A percentile compares a stretch with the other conserved stretches of the same genome.
Evolutionary conservation across 2,329 filamentous ascomycete species (phyloP).

Genomic region (Thielaviopsis populi): DNA sequence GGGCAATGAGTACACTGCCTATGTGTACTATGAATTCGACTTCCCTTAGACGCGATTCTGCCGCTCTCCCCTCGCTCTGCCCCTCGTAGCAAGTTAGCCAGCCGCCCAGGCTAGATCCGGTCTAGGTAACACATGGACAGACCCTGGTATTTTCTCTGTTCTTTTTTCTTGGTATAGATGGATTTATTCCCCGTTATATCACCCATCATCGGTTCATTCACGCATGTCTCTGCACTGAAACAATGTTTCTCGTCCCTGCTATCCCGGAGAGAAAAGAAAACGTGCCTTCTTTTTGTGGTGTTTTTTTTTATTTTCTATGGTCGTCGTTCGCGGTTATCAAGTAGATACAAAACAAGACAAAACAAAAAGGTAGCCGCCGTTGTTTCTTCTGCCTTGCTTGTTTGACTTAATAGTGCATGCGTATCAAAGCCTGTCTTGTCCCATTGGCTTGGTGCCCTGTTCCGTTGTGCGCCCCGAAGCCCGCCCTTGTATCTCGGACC

Average conservation of each 20-base stretch:
- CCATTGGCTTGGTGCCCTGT: neutral
- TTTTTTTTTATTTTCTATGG: no score
- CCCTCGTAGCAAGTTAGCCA: no score
- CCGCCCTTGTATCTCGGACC: conserved; percentile 7
- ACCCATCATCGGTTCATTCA: neutral
- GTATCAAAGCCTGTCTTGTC: neutral
- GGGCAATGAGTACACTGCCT: conserved; percentile 78
- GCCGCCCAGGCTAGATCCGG: neutral
- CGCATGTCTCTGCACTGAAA: neutral
- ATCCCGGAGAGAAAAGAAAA: neutral
- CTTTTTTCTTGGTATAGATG: conserved; percentile 1
- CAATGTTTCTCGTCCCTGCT: neutral
- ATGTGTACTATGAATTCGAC: conserved; percentile 93
- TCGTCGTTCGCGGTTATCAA: no score
- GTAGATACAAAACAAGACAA: neutral
- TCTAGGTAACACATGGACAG: neutral
- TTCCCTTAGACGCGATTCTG: conserved; percentile 32
- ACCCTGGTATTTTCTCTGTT: neutral
- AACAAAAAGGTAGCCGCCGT: neutral
- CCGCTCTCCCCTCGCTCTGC: neutral
- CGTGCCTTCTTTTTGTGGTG: no score
- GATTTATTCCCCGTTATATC: neutral
- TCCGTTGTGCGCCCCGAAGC: neutral
- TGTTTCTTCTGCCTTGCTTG: neutral
- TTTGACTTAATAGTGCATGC: neutral